Percentiles rank a stretch among this genome's conserved stretches.
Evolutionary conservation across 371 early-diverging fungal genomes (phyloP).

Genomic region (Mucor ambiguus): DNA sequence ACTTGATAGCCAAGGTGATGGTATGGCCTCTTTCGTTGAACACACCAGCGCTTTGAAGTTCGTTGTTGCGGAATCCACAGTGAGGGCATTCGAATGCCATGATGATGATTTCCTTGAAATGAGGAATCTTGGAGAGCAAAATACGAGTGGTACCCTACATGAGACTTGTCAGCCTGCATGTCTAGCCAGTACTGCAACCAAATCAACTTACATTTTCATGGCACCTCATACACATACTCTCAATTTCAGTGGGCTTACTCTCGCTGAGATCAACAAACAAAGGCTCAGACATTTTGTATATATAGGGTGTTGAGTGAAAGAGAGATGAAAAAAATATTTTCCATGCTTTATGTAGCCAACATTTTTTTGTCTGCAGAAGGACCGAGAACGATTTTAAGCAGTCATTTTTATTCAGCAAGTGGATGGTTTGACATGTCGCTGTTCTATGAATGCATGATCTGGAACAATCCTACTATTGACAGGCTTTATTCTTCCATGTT

Average conservation of each 20-base stretch:
- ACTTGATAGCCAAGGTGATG: constrained; percentile 62
- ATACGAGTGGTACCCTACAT: constrained; percentile 81
- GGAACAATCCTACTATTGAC: neutral
- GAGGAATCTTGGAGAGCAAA: constrained; percentile 90
- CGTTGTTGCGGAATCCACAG: constrained; percentile 89
- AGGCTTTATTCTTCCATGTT: constrained; percentile 11
- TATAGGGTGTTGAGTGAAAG: neutral
- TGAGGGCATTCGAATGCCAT: constrained; percentile 96
- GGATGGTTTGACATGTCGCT: neutral
- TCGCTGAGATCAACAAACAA: constrained; percentile 76
- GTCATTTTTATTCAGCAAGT: constrained; percentile 3
- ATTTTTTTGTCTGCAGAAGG: constrained; percentile 6
- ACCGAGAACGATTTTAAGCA: constrained; percentile 14
- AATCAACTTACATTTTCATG: constrained; percentile 68
- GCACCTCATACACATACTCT: constrained; percentile 92
- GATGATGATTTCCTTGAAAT: constrained; percentile 90
- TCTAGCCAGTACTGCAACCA: neutral
- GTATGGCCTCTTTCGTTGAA: constrained; percentile 81
- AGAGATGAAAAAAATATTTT: constrained; percentile 8
- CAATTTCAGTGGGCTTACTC: constrained; percentile 77
- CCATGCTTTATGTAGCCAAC: neutral
- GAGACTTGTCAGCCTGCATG: neutral
- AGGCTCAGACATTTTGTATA: constrained; percentile 43
- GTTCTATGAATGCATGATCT: neutral
- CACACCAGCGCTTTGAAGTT: constrained; percentile 86